Conservation (phyloP, 306 rosid genomes). For the Cyamopsis tetragonoloba region DNA sequence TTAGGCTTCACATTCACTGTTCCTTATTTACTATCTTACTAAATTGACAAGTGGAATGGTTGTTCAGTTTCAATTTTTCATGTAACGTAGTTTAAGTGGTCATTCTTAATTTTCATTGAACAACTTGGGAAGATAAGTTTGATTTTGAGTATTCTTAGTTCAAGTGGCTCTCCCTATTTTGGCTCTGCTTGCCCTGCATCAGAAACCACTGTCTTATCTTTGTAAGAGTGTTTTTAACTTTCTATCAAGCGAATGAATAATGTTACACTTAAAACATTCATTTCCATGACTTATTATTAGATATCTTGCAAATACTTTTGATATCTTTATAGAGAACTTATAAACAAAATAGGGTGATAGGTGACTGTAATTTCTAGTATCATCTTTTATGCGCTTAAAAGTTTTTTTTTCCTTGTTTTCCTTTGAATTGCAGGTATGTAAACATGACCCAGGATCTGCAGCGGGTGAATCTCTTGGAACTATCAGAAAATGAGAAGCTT, state of each 20-base stretch:
- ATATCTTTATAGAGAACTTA: neutral
- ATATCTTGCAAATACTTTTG: neutral
- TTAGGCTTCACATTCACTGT: neutral
- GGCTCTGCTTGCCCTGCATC: neutral
- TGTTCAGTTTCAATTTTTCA: neutral
- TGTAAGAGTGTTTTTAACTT: neutral
- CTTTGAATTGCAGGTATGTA: constrained; percentile 54
- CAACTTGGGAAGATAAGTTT: neutral
- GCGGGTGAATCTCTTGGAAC: constrained; percentile 56
- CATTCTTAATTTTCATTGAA: neutral
- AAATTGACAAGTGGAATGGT: neutral
- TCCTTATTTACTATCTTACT: neutral
- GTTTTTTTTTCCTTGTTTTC: neutral
- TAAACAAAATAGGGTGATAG: neutral
- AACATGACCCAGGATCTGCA: constrained; percentile 77
- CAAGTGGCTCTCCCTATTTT: too few relatives aligned
- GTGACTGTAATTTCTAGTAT: neutral
- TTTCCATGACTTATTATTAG: neutral
- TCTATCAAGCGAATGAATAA: neutral
- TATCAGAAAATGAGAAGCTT: constrained; percentile 62
- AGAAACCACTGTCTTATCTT: neutral
- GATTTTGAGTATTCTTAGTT: too few relatives aligned
- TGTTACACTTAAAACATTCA: neutral
- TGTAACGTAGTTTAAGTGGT: neutral
- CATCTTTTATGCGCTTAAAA: neutral